Evolutionary conservation across 2,329 filamentous ascomycete species (phyloP), one percentile per base, ranked within the genome.

Genomic region (Didymella glomerata): DNA sequence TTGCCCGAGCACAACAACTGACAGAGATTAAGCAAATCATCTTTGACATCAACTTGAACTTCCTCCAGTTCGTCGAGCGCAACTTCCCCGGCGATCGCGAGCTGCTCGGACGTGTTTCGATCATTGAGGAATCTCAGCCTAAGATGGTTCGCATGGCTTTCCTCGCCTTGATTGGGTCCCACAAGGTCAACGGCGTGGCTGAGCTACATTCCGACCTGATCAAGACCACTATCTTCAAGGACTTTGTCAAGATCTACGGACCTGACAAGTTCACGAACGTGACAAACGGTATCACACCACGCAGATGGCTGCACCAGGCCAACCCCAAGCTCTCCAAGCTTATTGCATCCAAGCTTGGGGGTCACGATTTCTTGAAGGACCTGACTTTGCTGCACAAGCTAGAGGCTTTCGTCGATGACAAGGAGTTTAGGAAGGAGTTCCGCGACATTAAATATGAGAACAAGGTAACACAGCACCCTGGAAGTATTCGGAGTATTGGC

Each of bases 141-240:
- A 97, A 98, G 86, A 97, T 97, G 91, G 89, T 99, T 61, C 90
- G 94, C 76, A 99, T 99, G 95, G 95, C 95, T 2, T 95, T 87
- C 78, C 82, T 99, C 50, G 95, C 95, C 63, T 90, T 98, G 74
- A 93, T 99, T 70, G 95, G 95, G 47, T 98, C 95, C 34, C 95
- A 98, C 86, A 99, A 98, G 83, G 93, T 99, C 82, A 99, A 99
- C 69, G 95, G 95, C 77, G 95, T 99, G 34, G 95, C 95, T 32
- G 95, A 99, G 80, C 82, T 99, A 65, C 95, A 99, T 81, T 99
- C 95, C 0, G 95, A 99, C 75, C 84, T 99, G 58, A 97, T 99
- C 83, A 95, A 95, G 83, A 96, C 93, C 0, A 99, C 95, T n/a
- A 96, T 99, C 68, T 98, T 99, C 87, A 97, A 95, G 79, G 95